Conservation (phyloP, 2,329 filamentous ascomycete species). For the Beauveria scarabaeidicola region DNA sequence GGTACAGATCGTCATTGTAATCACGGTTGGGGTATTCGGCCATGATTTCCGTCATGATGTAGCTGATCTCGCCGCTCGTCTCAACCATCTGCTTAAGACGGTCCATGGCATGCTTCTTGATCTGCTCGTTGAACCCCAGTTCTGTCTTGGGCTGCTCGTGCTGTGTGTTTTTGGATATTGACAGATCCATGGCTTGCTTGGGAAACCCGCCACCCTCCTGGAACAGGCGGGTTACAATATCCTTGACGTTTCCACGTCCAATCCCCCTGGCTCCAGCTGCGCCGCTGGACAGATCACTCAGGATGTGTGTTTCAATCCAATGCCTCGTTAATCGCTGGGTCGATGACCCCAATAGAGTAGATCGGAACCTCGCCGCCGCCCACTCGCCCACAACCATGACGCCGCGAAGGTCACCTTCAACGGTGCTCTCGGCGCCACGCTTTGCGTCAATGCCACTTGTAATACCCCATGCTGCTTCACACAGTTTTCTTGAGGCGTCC, state of each 20-base stretch:
- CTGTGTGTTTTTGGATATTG: conserved; percentile 33
- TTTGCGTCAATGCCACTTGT: conserved; percentile 61
- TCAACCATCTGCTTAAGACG: conserved; percentile 69
- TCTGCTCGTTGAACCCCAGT: conserved; percentile 63
- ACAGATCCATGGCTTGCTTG: conserved; percentile 39
- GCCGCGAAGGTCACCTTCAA: conserved; percentile 66
- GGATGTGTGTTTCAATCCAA: conserved; percentile 68
- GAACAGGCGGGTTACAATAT: conserved; percentile 72
- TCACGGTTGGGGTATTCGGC: conserved; percentile 76
- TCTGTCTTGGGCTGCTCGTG: conserved; percentile 50
- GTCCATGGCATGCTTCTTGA: conserved; percentile 64
- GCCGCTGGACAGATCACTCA: conserved; percentile 59
- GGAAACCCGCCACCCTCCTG: conserved; percentile 72
- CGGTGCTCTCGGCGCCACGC: conserved; percentile 58
- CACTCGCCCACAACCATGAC: conserved; percentile 83
- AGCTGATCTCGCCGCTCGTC: conserved; percentile 68
- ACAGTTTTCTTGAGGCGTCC: conserved; percentile 78
- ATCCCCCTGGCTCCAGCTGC: conserved; percentile 63
- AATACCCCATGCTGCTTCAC: conserved; percentile 77
- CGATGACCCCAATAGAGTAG: conserved; percentile 31
- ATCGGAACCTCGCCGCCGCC: conserved; percentile 64
- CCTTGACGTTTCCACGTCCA: conserved; percentile 62
- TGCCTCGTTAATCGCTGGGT: conserved; percentile 53
- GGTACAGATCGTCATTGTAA: conserved; percentile 86
- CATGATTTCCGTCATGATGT: conserved; percentile 77